A percentile compares a stretch with the other conserved stretches of the same genome.
Evolutionary conservation across 495 filamentous ascomycete species (phyloP).

Genomic region (Venustampulla echinocandica): DNA sequence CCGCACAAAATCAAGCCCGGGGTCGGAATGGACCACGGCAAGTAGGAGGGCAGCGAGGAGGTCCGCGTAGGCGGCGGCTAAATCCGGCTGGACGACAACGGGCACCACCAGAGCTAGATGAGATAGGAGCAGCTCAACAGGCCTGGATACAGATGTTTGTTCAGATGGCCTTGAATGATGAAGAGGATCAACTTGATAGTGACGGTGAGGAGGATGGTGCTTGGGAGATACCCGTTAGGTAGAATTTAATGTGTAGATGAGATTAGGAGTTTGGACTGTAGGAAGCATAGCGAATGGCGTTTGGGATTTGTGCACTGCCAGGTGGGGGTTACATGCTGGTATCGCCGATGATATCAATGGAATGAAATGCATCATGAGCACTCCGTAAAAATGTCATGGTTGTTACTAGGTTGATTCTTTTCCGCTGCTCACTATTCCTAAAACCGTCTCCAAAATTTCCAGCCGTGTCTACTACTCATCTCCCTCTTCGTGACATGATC

Average conservation of each 20-base stretch:
- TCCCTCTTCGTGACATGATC: constrained; percentile 19
- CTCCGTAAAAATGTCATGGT: no score
- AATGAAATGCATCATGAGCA: no score
- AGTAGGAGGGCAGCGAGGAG: neutral
- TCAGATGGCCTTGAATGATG: constrained; percentile 41
- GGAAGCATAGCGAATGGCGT: constrained; percentile 12
- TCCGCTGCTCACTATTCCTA: no score
- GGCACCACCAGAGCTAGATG: neutral
- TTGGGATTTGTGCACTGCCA: no score
- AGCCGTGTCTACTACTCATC: constrained; percentile 17
- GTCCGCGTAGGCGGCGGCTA: neutral
- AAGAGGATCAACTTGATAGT: constrained; percentile 39
- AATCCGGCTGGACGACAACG: neutral
- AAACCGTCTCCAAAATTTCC: constrained; percentile 24
- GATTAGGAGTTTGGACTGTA: neutral
- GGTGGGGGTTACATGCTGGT: no score
- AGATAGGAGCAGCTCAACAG: constrained; percentile 24
- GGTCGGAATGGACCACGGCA: neutral
- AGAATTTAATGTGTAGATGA: neutral
- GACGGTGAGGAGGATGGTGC: constrained; percentile 25
- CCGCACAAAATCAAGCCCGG: constrained; percentile 3
- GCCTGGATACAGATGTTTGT: constrained; percentile 48
- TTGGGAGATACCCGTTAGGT: constrained; percentile 24
- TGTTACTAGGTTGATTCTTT: no score
- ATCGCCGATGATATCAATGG: no score